Base-by-base conservation (phyloP, 768 basidiomycete species). In the Phaeolepiota aurea region DNA sequence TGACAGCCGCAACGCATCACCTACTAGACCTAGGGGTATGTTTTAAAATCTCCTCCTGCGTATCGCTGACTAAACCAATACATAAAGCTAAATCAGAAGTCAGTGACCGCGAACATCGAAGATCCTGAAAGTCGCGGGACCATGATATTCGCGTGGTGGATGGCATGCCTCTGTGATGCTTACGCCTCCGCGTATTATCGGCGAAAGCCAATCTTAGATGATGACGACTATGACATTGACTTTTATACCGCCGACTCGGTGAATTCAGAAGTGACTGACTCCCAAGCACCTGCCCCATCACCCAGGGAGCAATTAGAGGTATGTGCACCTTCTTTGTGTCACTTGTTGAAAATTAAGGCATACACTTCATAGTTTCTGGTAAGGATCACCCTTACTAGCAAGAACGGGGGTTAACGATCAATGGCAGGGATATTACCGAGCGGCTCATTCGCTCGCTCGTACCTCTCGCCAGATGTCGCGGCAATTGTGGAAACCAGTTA, bases 111-210 rank as follows among this genome's bases (percentile, higher is more conserved):
- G 7, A 76, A 70, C 44, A 85, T 87, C 48, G 71, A 76, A 46
- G 84, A 87, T 54, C 69, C 76, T 30, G 87, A 88, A 52, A 77
- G 70, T 37, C 77, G 82, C 39, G 82, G 85, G 18, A 87, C 83
- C 4, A 86, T 90, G 81, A 83, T 87, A 38, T 91, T 89, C 54
- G 83, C 89, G 1, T 92, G 90, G 84, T 93, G 91, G 89, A 85
- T 91, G 77, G 82, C 89, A 5, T 87, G 83, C 58, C 66, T 91
- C 34, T 71, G 76, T 22, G 92, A 96, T 53, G 87, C 88, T 4
- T 89, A 84, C 61, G 77, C 78, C 19, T 76, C 87, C 20, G 79
- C 79, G 21, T 91, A 89, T 59, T 88, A 90, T 63, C 77, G 88
- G 45, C 72, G 82, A 47, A 89, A 90, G 61, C 88, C 89, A 4